Percentiles rank a stretch among this genome's conserved stretches.
Conservation (phyloP, 1,139 yeast species). For the Pichia sp. region DNA sequence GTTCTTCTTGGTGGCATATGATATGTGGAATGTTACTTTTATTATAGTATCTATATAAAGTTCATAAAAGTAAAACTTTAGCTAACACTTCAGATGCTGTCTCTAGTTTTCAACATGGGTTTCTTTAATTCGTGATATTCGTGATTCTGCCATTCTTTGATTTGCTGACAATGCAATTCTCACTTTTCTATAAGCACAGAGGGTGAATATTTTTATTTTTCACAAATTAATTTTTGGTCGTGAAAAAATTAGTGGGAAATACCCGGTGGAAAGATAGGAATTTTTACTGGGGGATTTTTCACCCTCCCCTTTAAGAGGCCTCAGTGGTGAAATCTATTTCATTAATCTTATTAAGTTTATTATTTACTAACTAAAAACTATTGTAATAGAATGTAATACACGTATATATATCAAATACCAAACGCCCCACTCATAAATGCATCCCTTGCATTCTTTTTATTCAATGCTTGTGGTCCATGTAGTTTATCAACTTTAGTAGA, state of each 20-base stretch:
- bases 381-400: too few relatives aligned
- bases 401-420: conserved; percentile 25
- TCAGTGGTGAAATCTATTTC: too few relatives aligned
- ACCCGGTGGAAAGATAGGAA: too few relatives aligned
- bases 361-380: not conserved
- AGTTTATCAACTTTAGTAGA: conserved; percentile 20
- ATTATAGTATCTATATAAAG: not conserved
- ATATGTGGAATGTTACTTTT: not conserved
- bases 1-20: conserved; percentile 7
- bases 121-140: not conserved
- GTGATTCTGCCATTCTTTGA: not conserved
- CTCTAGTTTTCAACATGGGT: not conserved
- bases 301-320: too few relatives aligned
- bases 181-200: not conserved
- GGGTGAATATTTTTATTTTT: not conserved
- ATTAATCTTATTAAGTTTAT: too few relatives aligned
- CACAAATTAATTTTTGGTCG: not conserved
- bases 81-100: not conserved
- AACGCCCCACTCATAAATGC: conserved; percentile 30
- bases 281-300: too few relatives aligned
- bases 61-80: not conserved
- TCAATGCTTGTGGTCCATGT: conserved; percentile 21
- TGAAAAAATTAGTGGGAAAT: not conserved
- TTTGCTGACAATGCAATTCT: not conserved
- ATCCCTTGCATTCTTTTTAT: conserved; percentile 26